Percentiles rank a stretch among this genome's conserved stretches.
These are phyloP conservation scores for Scheffersomyces quercinus DNA, from an alignment of 1,139 yeast species.

Conservation along the genomic window DNA sequence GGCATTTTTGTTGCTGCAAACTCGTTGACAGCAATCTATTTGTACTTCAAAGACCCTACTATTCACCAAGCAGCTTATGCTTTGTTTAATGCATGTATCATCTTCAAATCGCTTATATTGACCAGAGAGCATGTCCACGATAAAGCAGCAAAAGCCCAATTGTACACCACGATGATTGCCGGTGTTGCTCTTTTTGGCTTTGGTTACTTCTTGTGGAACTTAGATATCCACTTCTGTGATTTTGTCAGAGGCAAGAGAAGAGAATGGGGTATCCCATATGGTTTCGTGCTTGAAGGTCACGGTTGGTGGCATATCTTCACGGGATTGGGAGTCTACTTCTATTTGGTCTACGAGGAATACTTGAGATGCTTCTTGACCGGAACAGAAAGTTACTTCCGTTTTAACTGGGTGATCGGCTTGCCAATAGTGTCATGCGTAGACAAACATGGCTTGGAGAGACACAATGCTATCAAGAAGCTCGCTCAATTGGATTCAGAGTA, in stretches of 20 bases:
- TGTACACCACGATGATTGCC: conserved; percentile 54
- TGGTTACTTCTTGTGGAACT: conserved; percentile 83
- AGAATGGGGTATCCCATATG: conserved; percentile 77
- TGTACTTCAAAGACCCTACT: conserved; percentile 73
- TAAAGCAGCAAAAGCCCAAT: conserved; percentile 40
- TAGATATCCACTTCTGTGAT: conserved; percentile 81
- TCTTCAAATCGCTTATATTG: conserved; percentile 53
- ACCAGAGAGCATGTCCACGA: conserved; percentile 55
- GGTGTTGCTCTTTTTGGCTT: conserved; percentile 67
- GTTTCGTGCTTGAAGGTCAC: conserved; percentile 85
- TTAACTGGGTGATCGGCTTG: conserved; percentile 45
- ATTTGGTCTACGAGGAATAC: conserved; percentile 70
- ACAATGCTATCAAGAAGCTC: conserved; percentile 20
- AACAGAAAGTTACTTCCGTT: conserved; percentile 49
- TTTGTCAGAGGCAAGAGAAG: conserved; percentile 65
- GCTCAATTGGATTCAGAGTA: conserved; percentile 18
- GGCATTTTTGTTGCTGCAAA: conserved; percentile 59
- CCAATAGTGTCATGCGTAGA: conserved; percentile 37
- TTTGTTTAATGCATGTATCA: conserved; percentile 59
- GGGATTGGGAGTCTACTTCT: conserved; percentile 64
- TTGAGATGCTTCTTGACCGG: conserved; percentile 62
- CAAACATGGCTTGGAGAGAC: conserved; percentile 27
- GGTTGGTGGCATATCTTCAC: conserved; percentile 98
- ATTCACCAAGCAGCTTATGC: conserved; percentile 85
- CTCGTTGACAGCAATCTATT: conserved; percentile 61